Percentiles rank a stretch among this genome's conserved stretches.
Evolutionary conservation across 108 stramenopile genomes (phyloP).

Genomic region (Cyclotella cryptica): DNA sequence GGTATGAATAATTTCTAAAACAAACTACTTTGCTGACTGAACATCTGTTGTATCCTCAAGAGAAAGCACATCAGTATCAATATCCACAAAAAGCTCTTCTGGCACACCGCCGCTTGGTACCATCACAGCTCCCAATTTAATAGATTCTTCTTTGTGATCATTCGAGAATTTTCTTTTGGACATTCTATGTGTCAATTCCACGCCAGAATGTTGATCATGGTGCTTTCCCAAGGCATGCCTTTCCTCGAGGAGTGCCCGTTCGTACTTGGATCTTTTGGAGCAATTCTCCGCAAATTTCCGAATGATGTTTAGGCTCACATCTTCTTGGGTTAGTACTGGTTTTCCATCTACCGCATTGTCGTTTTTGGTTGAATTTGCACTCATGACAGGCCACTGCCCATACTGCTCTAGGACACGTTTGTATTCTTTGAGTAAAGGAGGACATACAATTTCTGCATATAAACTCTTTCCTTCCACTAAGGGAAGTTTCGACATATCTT

Average conservation of each 20-base stretch:
- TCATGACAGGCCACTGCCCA: slow-evolving; percentile 49
- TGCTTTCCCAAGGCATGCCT: slow-evolving; percentile 24
- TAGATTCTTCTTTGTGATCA: not conserved
- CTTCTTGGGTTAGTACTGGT: slow-evolving; percentile 42
- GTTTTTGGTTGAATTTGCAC: not conserved
- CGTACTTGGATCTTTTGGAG: slow-evolving; percentile 44
- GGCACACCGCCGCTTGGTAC: slow-evolving; percentile 47
- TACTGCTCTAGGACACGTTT: slow-evolving; percentile 37
- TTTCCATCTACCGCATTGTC: not conserved
- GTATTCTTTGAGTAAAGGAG: slow-evolving; percentile 53
- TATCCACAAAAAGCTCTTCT: slow-evolving; percentile 29
- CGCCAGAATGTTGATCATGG: not conserved
- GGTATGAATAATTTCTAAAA: no score
- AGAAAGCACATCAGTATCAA: slow-evolving; percentile 37
- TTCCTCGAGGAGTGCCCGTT: slow-evolving; percentile 45
- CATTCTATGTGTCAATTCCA: slow-evolving; percentile 22
- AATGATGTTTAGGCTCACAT: slow-evolving; percentile 49
- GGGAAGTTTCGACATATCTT: slow-evolving; percentile 53
- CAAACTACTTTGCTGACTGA: not conserved
- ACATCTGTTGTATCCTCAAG: not conserved
- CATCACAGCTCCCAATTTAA: slow-evolving; percentile 36
- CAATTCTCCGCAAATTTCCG: slow-evolving; percentile 49
- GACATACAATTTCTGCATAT: slow-evolving; percentile 52
- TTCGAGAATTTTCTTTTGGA: not conserved
- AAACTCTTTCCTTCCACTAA: slow-evolving; percentile 47